phyloP scores from a whole-genome alignment of 257 asterid species.

The Ophiorrhiza pumila region DNA sequence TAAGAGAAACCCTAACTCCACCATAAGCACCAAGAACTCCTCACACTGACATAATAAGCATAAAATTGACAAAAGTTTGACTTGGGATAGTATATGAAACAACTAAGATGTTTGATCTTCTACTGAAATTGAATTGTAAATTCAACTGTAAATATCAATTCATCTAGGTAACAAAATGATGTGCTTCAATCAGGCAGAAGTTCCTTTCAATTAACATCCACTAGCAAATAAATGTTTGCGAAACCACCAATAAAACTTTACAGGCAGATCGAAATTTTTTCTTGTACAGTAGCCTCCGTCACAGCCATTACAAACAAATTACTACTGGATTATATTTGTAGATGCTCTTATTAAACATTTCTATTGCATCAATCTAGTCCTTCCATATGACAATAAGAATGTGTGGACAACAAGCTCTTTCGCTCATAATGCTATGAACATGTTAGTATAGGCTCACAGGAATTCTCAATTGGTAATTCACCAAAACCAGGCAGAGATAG shows the following conservation, averaged over 20 bases:
- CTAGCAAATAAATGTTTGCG: not conserved
- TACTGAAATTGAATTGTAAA: not conserved
- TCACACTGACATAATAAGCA: not conserved
- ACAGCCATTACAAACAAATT: not conserved
- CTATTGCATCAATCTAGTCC: not conserved
- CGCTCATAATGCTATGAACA: not conserved
- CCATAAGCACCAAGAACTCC: conserved; percentile 1
- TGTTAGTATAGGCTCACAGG: not conserved
- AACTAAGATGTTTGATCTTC: not conserved
- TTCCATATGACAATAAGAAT: not conserved
- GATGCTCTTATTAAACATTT: not conserved
- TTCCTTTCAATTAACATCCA: not conserved
- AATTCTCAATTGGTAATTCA: not conserved
- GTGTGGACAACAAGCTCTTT: not conserved
- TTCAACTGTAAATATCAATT: not conserved
- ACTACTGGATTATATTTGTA: conserved; percentile 1
- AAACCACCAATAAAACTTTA: not conserved
- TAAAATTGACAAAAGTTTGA: not conserved
- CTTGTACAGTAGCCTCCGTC: not conserved
- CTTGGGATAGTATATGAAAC: not conserved
- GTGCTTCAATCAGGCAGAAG: not conserved
- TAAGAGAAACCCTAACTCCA: conserved; percentile 8
- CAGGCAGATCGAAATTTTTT: not conserved
- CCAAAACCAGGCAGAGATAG: not conserved
- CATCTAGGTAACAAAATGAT: not conserved